phyloP scores from a whole-genome alignment of 2,329 filamentous ascomycete species.

The Acarospora socialis region DNA sequence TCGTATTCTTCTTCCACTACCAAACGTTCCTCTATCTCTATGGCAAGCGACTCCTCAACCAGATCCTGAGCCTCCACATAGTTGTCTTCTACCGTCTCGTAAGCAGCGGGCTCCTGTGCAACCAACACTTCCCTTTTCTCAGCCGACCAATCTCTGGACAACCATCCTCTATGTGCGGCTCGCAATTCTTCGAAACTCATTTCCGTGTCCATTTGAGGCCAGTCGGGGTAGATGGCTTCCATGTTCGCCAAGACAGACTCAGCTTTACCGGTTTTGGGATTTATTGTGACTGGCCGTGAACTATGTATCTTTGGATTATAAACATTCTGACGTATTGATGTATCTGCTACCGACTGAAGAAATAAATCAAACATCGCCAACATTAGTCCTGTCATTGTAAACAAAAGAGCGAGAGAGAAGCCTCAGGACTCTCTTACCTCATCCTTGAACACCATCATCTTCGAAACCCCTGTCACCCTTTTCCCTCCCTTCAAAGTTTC shows the following conservation, averaged over 20 bases:
- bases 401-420: slow-evolving; percentile 45
- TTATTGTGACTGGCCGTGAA: too few species aligned
- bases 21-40: neutral
- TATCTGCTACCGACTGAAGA: slow-evolving; percentile 41
- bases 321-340: slow-evolving; percentile 42
- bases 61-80: neutral
- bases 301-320: slow-evolving; percentile 49
- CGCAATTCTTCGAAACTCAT: slow-evolving; percentile 85
- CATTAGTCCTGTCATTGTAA: slow-evolving; percentile 97
- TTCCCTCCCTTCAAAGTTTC: slow-evolving; percentile 81
- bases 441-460: slow-evolving; percentile 91
- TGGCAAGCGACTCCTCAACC: too few species aligned
- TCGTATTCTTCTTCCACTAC: slow-evolving; percentile 1
- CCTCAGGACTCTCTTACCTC: slow-evolving; percentile 54
- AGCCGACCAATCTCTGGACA: slow-evolving; percentile 38
- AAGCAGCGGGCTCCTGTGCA: too few species aligned
- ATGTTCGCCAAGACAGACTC: slow-evolving; percentile 83
- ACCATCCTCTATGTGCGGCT: slow-evolving; percentile 59
- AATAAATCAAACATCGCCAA: slow-evolving; percentile 36
- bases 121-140: slow-evolving; percentile 22
- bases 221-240: slow-evolving; percentile 68
- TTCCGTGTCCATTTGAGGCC: slow-evolving; percentile 56
- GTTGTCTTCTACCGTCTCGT: neutral
- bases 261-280: slow-evolving; percentile 66
- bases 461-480: slow-evolving; percentile 59